Base-by-base conservation (phyloP, 1,284 basidiomycete species). In the Tilletiopsis washingtonensis region DNA sequence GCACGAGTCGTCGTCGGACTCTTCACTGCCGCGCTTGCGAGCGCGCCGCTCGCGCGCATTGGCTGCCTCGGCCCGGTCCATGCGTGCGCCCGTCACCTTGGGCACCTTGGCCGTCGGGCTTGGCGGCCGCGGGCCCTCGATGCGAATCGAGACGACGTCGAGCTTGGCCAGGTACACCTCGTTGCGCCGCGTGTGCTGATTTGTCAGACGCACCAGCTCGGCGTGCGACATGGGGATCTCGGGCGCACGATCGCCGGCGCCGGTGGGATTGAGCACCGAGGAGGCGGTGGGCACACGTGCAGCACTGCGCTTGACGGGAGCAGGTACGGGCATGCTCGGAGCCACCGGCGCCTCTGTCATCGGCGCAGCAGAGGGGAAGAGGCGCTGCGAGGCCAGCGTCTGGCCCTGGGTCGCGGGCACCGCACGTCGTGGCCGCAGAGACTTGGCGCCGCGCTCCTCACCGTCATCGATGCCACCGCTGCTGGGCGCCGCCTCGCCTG, bases 101-200 rank as follows among this genome's bases (percentile, higher is more conserved):
- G 12, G 19, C 15, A 46, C 38, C 38, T 46, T 46, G 29, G 24
- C 32, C 38, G 45, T 23, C 5, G 45, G 45, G 21, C 20, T 24
- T 38, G 45, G 45, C 6, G 45, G 45, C 15, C 45, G 45, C 12
- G 45, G 25, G 1, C 45, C 45, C 3, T 46, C 45, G 21, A 46
- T 40, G 19, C 45, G 45, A 4, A 46, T 26, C 12, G 36, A n/a
- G 15, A 23, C 19, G 3, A 46, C 38, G 19, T 37, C 34, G 3
- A 46, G 45, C 45, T 39, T 20, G 20, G 32, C 24, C 3, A 45
- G 27, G 42, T 44, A 44, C 12, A 26, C 26, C 21, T 46, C 45
- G 45, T 46, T 46, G 6, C 36, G 32, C 4, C 45, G 45, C 7
- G 45, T 38, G 17, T 46, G 20, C 7, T 32, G 34, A 9, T 23